Evolutionary conservation across 306 rosid genomes (phyloP).

Genomic region (Erythrophleum fordii): DNA sequence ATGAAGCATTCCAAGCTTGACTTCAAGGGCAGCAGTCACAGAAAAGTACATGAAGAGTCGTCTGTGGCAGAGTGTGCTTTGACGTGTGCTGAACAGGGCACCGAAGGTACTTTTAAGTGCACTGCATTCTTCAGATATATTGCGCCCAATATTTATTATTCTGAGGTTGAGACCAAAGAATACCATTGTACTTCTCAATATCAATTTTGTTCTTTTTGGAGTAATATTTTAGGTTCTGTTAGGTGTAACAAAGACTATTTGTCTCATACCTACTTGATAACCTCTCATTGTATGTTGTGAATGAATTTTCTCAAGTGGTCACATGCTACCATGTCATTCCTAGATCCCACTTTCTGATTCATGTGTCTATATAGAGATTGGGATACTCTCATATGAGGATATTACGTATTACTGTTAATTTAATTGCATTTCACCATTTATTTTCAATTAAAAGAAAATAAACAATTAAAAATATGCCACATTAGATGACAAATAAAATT

Average conservation of each 20-base stretch:
- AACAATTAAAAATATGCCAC: too few relatives aligned
- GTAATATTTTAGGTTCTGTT: neutral
- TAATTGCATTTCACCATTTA: too few relatives aligned
- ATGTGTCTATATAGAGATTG: too few relatives aligned
- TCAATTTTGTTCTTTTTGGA: neutral
- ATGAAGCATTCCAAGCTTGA: slow-evolving; percentile 48
- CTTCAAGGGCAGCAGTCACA: slow-evolving; percentile 33
- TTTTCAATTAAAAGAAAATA: too few relatives aligned
- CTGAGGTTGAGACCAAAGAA: neutral
- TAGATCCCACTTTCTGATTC: too few relatives aligned
- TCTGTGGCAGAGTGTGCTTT: slow-evolving; percentile 35
- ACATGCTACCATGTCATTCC: too few relatives aligned
- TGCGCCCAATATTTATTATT: neutral
- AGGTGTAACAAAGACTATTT: neutral
- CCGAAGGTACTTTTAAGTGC: slow-evolving; percentile 39
- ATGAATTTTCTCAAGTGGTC: neutral
- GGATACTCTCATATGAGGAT: too few relatives aligned
- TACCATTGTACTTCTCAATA: neutral
- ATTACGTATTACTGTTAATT: too few relatives aligned
- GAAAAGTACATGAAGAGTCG: slow-evolving; percentile 42
- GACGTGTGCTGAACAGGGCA: slow-evolving; percentile 40
- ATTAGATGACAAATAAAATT: too few relatives aligned
- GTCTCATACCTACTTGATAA: neutral
- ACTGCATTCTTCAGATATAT: neutral
- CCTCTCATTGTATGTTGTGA: neutral